phyloP scores from a whole-genome alignment of 768 basidiomycete species.

The Podaxis sp. region DNA sequence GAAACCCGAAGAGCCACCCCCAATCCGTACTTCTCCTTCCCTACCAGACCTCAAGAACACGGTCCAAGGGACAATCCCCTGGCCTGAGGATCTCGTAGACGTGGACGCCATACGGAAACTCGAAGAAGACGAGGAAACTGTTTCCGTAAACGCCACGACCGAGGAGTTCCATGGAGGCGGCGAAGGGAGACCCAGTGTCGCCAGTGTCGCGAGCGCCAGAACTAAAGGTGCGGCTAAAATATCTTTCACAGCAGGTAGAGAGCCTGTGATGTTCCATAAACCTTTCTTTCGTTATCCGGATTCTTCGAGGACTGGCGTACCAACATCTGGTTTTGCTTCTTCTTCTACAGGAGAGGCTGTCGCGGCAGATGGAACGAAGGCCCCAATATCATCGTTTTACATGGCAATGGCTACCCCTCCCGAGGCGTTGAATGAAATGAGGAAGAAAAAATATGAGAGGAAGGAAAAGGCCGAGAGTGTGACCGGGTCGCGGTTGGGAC shows the following conservation, averaged over 20 bases:
- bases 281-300: slow-evolving; percentile 54
- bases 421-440: slow-evolving; percentile 12
- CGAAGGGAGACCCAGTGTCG: slow-evolving; percentile 18
- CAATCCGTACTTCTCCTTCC: slow-evolving; percentile 74
- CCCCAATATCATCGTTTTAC: slow-evolving; percentile 68
- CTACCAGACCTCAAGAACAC: slow-evolving; percentile 68
- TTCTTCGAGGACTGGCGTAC: slow-evolving; percentile 15
- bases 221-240: slow-evolving; percentile 68
- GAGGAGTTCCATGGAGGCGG: background rate
- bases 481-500: slow-evolving; percentile 48
- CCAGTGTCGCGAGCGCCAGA: slow-evolving; percentile 28
- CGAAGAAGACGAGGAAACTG: slow-evolving; percentile 7
- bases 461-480: slow-evolving; percentile 37
- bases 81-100: slow-evolving; percentile 84
- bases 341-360: slow-evolving; percentile 43
- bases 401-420: slow-evolving; percentile 64
- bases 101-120: slow-evolving; percentile 58
- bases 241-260: slow-evolving; percentile 52
- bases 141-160: background rate
- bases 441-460: slow-evolving; percentile 25
- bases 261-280: slow-evolving; percentile 72
- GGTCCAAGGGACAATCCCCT: slow-evolving; percentile 64
- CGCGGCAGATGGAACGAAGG: slow-evolving; percentile 22
- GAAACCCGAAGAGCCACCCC: slow-evolving; percentile 44
- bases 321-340: slow-evolving; percentile 17